Evolutionary conservation across 768 basidiomycete species (phyloP).

Genomic region (Suillus weaverae): DNA sequence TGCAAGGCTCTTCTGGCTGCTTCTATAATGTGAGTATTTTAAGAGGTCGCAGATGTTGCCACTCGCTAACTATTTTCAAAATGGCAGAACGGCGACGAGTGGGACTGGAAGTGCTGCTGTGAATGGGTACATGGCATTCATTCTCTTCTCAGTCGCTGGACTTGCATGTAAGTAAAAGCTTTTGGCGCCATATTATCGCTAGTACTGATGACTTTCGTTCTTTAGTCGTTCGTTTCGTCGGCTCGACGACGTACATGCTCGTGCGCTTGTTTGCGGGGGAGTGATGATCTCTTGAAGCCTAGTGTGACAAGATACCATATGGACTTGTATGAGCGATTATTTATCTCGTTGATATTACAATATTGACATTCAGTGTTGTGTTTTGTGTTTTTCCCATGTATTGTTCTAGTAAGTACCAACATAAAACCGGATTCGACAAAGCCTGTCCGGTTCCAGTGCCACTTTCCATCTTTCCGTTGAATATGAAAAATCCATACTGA

Average conservation of each 20-base stretch:
- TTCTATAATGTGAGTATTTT: slow-evolving; percentile 59
- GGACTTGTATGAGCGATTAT: background rate
- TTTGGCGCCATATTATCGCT: background rate
- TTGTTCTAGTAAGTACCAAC: background rate
- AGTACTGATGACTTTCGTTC: background rate
- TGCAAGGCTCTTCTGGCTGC: slow-evolving; percentile 68
- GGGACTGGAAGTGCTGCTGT: slow-evolving; percentile 54
- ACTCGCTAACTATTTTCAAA: slow-evolving; percentile 1
- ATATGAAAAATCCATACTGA: background rate
- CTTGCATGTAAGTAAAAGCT: slow-evolving; percentile 70
- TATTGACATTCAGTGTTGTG: background rate
- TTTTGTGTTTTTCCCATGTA: background rate
- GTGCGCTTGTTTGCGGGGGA: slow-evolving; percentile 89
- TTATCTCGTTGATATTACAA: background rate
- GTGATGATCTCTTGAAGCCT: slow-evolving; percentile 35
- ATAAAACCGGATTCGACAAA: too few species aligned
- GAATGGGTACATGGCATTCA: slow-evolving; percentile 85
- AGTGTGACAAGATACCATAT: background rate
- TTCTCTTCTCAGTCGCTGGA: slow-evolving; percentile 85
- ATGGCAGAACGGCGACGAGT: slow-evolving; percentile 39
- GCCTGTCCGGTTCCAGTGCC: background rate
- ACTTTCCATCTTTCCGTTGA: background rate
- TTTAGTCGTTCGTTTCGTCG: slow-evolving; percentile 81
- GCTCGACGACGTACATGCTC: slow-evolving; percentile 79
- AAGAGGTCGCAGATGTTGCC: background rate